phyloP scores from a whole-genome alignment of 352 stramenopile genomes.

The Phytophthora citrophthora region DNA sequence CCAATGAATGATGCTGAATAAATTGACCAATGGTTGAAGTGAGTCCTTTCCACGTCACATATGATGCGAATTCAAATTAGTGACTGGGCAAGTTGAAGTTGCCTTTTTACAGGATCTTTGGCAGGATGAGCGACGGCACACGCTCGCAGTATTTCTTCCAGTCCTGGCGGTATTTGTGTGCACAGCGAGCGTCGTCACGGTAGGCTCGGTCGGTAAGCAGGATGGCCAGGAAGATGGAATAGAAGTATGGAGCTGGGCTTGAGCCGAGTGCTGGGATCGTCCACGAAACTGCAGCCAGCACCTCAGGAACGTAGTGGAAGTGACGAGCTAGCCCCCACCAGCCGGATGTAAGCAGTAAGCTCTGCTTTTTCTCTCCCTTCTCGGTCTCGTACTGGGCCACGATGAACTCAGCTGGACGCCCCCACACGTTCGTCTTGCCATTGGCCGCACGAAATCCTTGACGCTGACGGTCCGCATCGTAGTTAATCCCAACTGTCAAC shows the following conservation, averaged over 20 bases:
- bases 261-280: conserved; percentile 66
- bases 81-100: conserved; percentile 30
- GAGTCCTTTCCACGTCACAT: background rate
- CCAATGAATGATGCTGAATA: background rate
- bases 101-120: conserved; percentile 66
- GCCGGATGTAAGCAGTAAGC: conserved; percentile 91
- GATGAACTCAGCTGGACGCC: conserved; percentile 92
- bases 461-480: conserved; percentile 94
- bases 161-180: conserved; percentile 96
- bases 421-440: conserved; percentile 93
- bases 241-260: conserved; percentile 87
- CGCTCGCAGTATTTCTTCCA: conserved; percentile 93
- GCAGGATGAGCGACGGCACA: conserved; percentile 90
- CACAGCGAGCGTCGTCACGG: conserved; percentile 95
- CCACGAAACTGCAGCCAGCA: conserved; percentile 86
- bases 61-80: background rate
- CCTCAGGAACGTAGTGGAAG: conserved; percentile 96
- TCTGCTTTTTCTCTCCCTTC: conserved; percentile 89
- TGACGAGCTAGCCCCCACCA: conserved; percentile 96
- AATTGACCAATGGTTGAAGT: background rate
- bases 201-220: conserved; percentile 95
- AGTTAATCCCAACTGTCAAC: conserved; percentile 91
- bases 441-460: conserved; percentile 90
- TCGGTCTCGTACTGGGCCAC: conserved; percentile 93
- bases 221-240: conserved; percentile 91